Percentiles rank a stretch among this genome's conserved stretches.
Conservation (phyloP, 2,329 filamentous ascomycete genomes). For the Stemphylium lycopersici region DNA sequence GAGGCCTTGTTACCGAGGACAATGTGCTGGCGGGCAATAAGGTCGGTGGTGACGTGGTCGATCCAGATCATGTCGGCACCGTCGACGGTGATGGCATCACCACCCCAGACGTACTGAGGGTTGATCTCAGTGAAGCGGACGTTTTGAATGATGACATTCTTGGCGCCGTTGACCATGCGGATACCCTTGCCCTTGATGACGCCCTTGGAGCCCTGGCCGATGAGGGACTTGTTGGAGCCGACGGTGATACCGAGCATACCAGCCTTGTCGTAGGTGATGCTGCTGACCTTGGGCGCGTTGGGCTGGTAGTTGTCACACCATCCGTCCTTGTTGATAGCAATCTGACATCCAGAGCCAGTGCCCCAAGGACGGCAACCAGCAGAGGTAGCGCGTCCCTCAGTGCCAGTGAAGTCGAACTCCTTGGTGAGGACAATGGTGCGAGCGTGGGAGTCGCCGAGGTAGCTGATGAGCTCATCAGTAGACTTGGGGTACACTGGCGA, state of each 20-base stretch:
- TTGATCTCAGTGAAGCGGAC: conserved; percentile 54
- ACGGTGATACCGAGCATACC: conserved; percentile 59
- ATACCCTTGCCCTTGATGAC: conserved; percentile 65
- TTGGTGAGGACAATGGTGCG: conserved; percentile 66
- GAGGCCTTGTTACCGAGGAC: conserved; percentile 62
- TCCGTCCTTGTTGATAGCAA: conserved; percentile 65
- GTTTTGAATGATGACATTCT: conserved; percentile 61
- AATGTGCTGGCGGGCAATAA: conserved; percentile 66
- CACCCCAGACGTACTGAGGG: conserved; percentile 46
- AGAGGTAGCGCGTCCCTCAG: conserved; percentile 60
- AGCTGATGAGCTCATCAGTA: conserved; percentile 61
- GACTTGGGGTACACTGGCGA: conserved; percentile 30
- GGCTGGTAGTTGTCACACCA: conserved; percentile 64
- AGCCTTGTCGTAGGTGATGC: conserved; percentile 59
- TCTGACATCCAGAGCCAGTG: conserved; percentile 62
- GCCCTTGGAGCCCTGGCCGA: conserved; percentile 60
- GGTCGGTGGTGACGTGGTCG: conserved; percentile 55
- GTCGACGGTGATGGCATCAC: conserved; percentile 43
- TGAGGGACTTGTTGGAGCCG: conserved; percentile 63
- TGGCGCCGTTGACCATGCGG: conserved; percentile 48
- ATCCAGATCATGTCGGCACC: conserved; percentile 35
- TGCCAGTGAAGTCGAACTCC: conserved; percentile 61
- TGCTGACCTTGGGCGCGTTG: conserved; percentile 54
- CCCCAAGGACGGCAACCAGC: conserved; percentile 62
- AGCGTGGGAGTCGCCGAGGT: conserved; percentile 61